Evolutionary conservation across 805 yeast genomes (phyloP).

Genomic region (Suhomyces pyralidae): DNA sequence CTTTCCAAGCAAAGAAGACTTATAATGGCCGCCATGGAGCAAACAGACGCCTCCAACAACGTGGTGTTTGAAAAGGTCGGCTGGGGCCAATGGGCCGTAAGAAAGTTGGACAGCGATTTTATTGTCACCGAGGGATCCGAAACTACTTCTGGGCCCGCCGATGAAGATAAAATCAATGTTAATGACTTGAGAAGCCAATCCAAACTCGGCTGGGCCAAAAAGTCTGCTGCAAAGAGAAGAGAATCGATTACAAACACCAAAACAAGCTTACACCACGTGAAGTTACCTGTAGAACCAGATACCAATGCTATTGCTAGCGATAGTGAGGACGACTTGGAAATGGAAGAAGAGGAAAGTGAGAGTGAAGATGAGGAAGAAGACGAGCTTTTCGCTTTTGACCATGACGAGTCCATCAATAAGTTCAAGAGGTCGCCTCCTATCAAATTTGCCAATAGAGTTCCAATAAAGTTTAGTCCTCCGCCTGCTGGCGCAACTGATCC

Average conservation of each 20-base stretch:
- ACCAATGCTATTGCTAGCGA: slow-evolving; percentile 27
- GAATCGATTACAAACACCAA: slow-evolving; percentile 50
- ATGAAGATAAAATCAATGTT: slow-evolving; percentile 16
- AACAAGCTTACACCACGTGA: slow-evolving; percentile 44
- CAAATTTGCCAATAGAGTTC: slow-evolving; percentile 43
- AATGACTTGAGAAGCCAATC: slow-evolving; percentile 33
- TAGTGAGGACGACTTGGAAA: slow-evolving; percentile 28
- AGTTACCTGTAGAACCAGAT: slow-evolving; percentile 41
- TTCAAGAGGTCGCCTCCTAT: slow-evolving; percentile 31
- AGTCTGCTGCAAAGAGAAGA: slow-evolving; percentile 33
- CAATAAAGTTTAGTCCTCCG: slow-evolving; percentile 37
- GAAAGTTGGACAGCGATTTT: slow-evolving; percentile 45
- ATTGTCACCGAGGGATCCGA: slow-evolving; percentile 47
- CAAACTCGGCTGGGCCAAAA: slow-evolving; percentile 42
- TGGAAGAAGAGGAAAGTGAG: slow-evolving; percentile 34
- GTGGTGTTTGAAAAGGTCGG: slow-evolving; percentile 89
- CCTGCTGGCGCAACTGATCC: slow-evolving; percentile 14
- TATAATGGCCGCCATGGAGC: slow-evolving; percentile 85
- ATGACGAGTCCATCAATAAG: slow-evolving; percentile 15
- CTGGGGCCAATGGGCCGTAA: slow-evolving; percentile 97
- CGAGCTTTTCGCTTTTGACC: slow-evolving; percentile 26
- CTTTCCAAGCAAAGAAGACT: slow-evolving; percentile 86
- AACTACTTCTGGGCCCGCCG: neutral
- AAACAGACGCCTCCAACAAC: slow-evolving; percentile 56
- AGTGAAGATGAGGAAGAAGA: slow-evolving; percentile 22